These are phyloP conservation scores for Myochromella boudieri DNA, from an alignment of 768 basidiomycete genomes.

Conservation along the genomic window DNA sequence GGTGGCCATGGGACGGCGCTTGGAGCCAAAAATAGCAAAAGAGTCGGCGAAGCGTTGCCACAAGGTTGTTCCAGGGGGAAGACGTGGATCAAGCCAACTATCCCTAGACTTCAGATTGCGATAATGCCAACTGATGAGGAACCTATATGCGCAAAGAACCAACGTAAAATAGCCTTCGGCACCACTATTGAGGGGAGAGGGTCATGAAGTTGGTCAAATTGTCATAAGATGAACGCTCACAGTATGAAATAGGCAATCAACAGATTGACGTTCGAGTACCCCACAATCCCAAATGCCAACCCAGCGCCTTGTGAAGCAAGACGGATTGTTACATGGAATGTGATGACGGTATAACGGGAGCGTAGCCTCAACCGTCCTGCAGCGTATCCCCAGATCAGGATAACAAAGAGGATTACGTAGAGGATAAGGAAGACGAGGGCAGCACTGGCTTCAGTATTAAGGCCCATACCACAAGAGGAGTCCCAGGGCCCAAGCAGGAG, in stretches of 20 bases:
- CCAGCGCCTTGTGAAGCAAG: constrained; percentile 35
- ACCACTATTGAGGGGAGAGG: constrained; percentile 10
- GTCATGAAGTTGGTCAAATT: background rate
- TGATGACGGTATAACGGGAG: constrained; percentile 31
- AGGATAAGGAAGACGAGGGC: constrained; percentile 34
- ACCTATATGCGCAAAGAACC: constrained; percentile 33
- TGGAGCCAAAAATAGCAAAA: constrained; percentile 21
- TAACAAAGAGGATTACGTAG: constrained; percentile 28
- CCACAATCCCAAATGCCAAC: constrained; percentile 32
- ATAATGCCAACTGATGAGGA: constrained; percentile 36
- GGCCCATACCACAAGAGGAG: constrained; percentile 8
- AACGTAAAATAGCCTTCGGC: constrained; percentile 33
- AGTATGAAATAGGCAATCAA: constrained; percentile 32
- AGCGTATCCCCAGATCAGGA: constrained; percentile 27
- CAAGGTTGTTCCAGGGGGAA: constrained; percentile 14
- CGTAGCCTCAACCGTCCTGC: constrained; percentile 26
- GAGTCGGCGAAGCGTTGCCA: constrained; percentile 22
- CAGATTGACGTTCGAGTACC: constrained; percentile 24
- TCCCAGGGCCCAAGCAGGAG: no score
- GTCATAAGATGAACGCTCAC: constrained; percentile 10
- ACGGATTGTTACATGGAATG: constrained; percentile 32
- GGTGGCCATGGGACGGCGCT: constrained; percentile 26
- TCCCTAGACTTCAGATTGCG: constrained; percentile 28
- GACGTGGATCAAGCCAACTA: constrained; percentile 34
- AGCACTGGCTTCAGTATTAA: constrained; percentile 26